Evolutionary conservation across 1,139 yeast species (phyloP).

Genomic region (Kluyveromyces marxianus): DNA sequence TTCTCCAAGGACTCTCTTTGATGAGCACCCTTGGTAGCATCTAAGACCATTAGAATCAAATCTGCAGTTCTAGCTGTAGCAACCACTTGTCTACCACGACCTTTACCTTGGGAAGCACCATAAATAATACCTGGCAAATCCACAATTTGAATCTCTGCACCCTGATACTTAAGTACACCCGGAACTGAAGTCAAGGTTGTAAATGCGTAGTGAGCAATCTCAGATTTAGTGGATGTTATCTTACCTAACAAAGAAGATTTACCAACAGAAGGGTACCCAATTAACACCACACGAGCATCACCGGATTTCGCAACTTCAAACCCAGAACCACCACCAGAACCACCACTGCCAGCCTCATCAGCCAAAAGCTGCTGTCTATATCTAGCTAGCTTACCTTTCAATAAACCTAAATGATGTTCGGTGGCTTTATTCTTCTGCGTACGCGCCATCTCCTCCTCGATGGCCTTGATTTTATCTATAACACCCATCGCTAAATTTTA

Average conservation of each 20-base stretch:
- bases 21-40: constrained; percentile 88
- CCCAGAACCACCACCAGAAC: constrained; percentile 72
- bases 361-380: constrained; percentile 86
- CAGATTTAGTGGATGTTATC: constrained; percentile 89
- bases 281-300: constrained; percentile 89
- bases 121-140: constrained; percentile 96
- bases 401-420: constrained; percentile 87
- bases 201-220: constrained; percentile 90
- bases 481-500: constrained; percentile 25
- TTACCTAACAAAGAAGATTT: constrained; percentile 82
- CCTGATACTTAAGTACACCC: constrained; percentile 87
- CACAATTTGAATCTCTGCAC: constrained; percentile 93
- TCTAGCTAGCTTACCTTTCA: constrained; percentile 93
- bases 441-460: constrained; percentile 88
- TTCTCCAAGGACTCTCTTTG: constrained; percentile 81
- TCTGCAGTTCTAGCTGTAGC: constrained; percentile 96
- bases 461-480: constrained; percentile 73
- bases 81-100: constrained; percentile 94
- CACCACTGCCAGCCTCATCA: constrained; percentile 71
- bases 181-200: constrained; percentile 96
- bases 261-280: constrained; percentile 98
- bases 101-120: constrained; percentile 96
- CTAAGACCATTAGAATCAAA: constrained; percentile 84
- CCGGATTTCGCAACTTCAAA: constrained; percentile 95
- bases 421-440: constrained; percentile 98